Evolutionary conservation across 1,139 yeast genomes (phyloP), one percentile per base, ranked within the genome.

Genomic region (Eremothecium gossypii): DNA sequence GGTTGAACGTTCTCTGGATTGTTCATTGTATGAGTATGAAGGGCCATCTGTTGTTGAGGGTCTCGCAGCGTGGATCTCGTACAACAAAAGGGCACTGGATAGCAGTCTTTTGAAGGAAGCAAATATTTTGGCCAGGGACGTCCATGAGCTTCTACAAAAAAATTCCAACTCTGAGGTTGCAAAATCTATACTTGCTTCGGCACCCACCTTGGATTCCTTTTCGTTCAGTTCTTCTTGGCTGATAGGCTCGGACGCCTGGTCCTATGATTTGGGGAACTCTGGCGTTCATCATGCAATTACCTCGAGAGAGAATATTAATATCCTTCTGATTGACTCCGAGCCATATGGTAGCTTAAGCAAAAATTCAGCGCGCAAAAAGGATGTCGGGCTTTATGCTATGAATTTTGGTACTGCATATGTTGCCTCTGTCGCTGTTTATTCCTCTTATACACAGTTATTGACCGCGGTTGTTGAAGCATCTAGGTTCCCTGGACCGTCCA

Each of bases 341-440:
- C 93, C 96, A n/a, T 79, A 76, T 53, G 53, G 63, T 48, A 49
- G 56, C 28, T 49, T 49, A 12, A 52, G 49, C 28, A 53, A 61
- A 42, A 56, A 61, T 41, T 51, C 63, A 41, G 47, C 50, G 40
- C 78, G 95, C 57, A 89, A 91, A 71, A 89, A 89, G 67, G 96
- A 91, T 61, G 79, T 89, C 52, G 98, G 97, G 46, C 70, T 89
- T 43, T 91, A 86, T 60, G 96, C 96, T 41, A 85, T 89, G 96
- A 86, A 86, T 66, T 86, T 83, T 56, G 94, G 95, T 47, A 77
- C 80, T 46, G 81, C 84, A 41, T 89, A 87, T 58, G 96, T 89
- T 50, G 96, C 97, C 6, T 86, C 96, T 13, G 91, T 87, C 41
- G 97, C 97, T 20, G 82, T 89, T 32, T 89, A 91, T 63, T 76